phyloP scores from a whole-genome alignment of 495 filamentous ascomycete genomes.

The Aspergillus heteromorphus region DNA sequence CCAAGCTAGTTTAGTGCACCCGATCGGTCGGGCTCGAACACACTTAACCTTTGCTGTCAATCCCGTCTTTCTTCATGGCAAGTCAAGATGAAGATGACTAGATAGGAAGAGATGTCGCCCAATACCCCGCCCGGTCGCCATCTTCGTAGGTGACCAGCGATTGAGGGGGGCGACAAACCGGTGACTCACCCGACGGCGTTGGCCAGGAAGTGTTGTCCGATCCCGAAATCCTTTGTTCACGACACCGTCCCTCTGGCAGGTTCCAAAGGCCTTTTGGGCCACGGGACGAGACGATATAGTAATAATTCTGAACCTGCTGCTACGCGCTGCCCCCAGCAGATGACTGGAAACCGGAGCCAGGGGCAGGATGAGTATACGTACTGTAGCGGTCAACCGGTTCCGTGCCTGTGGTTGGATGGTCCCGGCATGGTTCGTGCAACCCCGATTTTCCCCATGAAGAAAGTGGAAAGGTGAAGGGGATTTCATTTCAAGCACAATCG shows the following conservation, averaged over 20 bases:
- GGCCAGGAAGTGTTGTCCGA: slow-evolving; percentile 12
- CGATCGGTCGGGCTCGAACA: slow-evolving; percentile 16
- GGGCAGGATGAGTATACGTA: neutral
- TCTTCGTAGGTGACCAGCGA: neutral
- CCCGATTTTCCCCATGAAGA: neutral
- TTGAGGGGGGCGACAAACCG: neutral
- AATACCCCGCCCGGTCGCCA: neutral
- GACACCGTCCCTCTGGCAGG: neutral
- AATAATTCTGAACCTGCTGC: neutral
- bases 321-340: neutral
- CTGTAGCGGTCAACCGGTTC: slow-evolving; percentile 1
- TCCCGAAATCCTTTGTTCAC: neutral
- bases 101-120: neutral
- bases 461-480: neutral
- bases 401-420: neutral
- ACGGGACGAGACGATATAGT: neutral
- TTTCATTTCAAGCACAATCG: neutral
- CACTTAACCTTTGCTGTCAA: slow-evolving; percentile 7
- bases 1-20: slow-evolving; percentile 21
- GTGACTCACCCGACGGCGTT: neutral
- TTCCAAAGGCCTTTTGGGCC: neutral
- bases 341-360: neutral
- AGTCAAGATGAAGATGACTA: too few relatives aligned
- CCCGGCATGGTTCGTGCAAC: neutral
- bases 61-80: neutral